Conservation (phyloP, 169 alveolate species). For the Plasmodium coatneyi region DNA sequence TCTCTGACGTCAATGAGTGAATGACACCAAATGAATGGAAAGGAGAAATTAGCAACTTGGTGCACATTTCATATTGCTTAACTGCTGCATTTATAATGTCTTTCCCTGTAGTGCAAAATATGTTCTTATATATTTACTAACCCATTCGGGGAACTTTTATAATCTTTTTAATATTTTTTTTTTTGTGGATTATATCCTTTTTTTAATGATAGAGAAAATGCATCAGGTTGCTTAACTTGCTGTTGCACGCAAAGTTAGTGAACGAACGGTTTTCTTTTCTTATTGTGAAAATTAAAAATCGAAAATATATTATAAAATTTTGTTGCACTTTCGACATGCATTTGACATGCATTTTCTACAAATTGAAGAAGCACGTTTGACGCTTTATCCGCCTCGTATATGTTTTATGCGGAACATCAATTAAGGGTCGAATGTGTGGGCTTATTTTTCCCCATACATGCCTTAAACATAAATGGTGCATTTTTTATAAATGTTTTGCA, state of each 20-base stretch:
- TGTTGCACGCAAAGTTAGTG: neutral
- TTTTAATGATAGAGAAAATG: neutral
- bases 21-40: conserved; percentile 2
- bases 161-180: neutral
- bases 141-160: neutral
- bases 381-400: neutral
- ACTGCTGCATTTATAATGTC: neutral
- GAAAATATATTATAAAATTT: neutral
- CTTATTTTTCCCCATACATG: neutral
- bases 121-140: neutral
- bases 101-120: neutral
- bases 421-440: neutral
- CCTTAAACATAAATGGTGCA: neutral
- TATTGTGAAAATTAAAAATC: neutral
- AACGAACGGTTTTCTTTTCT: neutral
- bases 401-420: neutral
- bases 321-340: neutral
- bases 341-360: neutral
- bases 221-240: neutral
- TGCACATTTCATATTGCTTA: neutral
- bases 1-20: neutral
- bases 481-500: neutral
- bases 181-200: neutral
- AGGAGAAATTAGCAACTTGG: neutral
- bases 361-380: neutral